Evolutionary conservation across 2,329 filamentous ascomycete species (phyloP).

Genomic region (Cladosporium sp.): DNA sequence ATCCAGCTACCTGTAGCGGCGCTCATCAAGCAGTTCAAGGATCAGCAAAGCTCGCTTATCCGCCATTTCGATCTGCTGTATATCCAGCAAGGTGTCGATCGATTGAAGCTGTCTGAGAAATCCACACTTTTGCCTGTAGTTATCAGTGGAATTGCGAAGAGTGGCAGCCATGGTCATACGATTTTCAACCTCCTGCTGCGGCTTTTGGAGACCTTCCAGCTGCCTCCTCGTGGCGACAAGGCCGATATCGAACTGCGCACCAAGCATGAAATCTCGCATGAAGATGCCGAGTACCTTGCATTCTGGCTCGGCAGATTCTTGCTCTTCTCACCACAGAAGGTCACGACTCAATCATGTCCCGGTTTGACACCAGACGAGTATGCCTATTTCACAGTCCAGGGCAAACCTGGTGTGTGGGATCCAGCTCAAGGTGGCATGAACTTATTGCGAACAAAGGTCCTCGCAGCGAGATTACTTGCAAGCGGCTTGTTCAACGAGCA

Average conservation of each 20-base stretch:
- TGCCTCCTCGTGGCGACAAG: slow-evolving; percentile 72
- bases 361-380: slow-evolving; percentile 64
- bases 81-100: slow-evolving; percentile 74
- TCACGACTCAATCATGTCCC: slow-evolving; percentile 43
- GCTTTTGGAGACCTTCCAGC: slow-evolving; percentile 63
- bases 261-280: slow-evolving; percentile 62
- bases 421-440: slow-evolving; percentile 60
- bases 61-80: slow-evolving; percentile 86
- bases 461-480: slow-evolving; percentile 66
- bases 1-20: slow-evolving; percentile 80
- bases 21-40: slow-evolving; percentile 85
- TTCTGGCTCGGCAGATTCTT: slow-evolving; percentile 74
- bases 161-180: slow-evolving; percentile 55
- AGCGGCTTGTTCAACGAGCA: slow-evolving; percentile 81
- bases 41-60: slow-evolving; percentile 66
- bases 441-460: slow-evolving; percentile 65
- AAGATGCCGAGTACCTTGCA: slow-evolving; percentile 71
- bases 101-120: slow-evolving; percentile 59
- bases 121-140: slow-evolving; percentile 68
- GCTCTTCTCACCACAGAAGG: slow-evolving; percentile 51
- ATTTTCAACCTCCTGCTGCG: slow-evolving; percentile 81
- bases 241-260: slow-evolving; percentile 69
- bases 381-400: slow-evolving; percentile 62
- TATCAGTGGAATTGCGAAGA: slow-evolving; percentile 61
- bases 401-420: slow-evolving; percentile 67